These are phyloP conservation scores for Podosphaera leucotricha DNA, from an alignment of 2,329 filamentous ascomycete genomes.

Conservation along the genomic window DNA sequence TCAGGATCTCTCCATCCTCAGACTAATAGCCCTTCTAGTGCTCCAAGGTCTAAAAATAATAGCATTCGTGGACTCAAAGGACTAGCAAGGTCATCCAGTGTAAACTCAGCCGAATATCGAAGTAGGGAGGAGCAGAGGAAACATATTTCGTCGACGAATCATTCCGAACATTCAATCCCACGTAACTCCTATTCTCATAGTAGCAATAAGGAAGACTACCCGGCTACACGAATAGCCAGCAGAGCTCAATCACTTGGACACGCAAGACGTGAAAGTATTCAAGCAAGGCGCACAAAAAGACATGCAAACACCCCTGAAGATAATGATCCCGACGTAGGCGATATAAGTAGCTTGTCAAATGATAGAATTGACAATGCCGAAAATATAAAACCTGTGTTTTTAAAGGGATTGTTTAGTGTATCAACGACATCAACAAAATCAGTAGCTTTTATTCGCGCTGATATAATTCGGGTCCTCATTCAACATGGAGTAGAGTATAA, in stretches of 20 bases:
- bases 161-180: conserved; percentile 46
- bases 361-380: conserved; percentile 45
- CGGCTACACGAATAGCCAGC: conserved; percentile 33
- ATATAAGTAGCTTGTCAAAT: conserved; percentile 34
- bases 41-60: conserved; percentile 39
- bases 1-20: conserved; percentile 44
- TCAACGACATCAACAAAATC: conserved; percentile 89
- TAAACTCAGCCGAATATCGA: conserved; percentile 67
- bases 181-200: conserved; percentile 25
- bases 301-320: conserved; percentile 70
- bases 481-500: conserved; percentile 75
- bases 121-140: conserved; percentile 29
- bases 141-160: conserved; percentile 52
- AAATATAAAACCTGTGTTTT: conserved; percentile 75
- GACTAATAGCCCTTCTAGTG: conserved; percentile 55
- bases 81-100: conserved; percentile 69
- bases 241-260: conserved; percentile 78
- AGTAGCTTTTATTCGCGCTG: conserved; percentile 54
- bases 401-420: conserved; percentile 93
- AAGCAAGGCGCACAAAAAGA: conserved; percentile 53
- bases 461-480: conserved; percentile 74
- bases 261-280: conserved; percentile 74
- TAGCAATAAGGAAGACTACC: conserved; percentile 19
- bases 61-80: conserved; percentile 39
- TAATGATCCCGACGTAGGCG: conserved; percentile 56